Base-by-base conservation (phyloP, 345 rosid species). In the Pugionium cornutum region DNA sequence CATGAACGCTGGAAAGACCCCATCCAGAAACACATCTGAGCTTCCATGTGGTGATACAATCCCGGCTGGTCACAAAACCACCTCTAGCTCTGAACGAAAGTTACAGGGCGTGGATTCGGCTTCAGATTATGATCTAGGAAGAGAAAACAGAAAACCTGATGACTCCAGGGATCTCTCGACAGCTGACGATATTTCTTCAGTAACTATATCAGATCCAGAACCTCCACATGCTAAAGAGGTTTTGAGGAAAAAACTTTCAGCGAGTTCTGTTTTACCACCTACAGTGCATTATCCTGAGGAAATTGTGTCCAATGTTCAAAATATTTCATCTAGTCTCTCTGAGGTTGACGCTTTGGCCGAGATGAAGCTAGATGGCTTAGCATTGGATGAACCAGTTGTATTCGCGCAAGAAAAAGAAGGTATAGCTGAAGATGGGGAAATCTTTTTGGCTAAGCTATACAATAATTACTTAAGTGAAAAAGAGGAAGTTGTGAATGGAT, bases 401-500 rank as follows among this genome's bases (percentile, higher is more conserved):
- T 18, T 79, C 18, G 41, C 11, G n/a, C 27, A 2, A 26, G 83
- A 74, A 47, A 77, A 69, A 64, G 86, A 54, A 73, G 66, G 32
- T 53, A 6, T 48, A 42, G 70, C 27, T 66, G 90, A 85, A 76
- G 95, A 85, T 68, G 76, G 58, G 62, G 75, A 67, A 45, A 42
- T 74, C 1, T 84, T 86, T 76, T 66, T 83, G 57, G 74, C 83
- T 68, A 79, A 83, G 51, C 72, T 87, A 65, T 84, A 81, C 50
- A 53, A 64, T 18, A 52, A 35, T 25, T 61, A 67, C 47, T 32
- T 6, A 41, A 53, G 77, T 55, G 40, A 54, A 44, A 62, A 39
- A 48, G 36, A 76, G 58, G 76, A 45, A 40, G 36, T 60, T 64
- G n/a, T 59, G 40, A 62, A 69, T 74, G 83, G 81, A 43, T 10